Base-by-base conservation (phyloP, 2,329 filamentous ascomycete species). In the Trichoderma atroviride region DNA sequence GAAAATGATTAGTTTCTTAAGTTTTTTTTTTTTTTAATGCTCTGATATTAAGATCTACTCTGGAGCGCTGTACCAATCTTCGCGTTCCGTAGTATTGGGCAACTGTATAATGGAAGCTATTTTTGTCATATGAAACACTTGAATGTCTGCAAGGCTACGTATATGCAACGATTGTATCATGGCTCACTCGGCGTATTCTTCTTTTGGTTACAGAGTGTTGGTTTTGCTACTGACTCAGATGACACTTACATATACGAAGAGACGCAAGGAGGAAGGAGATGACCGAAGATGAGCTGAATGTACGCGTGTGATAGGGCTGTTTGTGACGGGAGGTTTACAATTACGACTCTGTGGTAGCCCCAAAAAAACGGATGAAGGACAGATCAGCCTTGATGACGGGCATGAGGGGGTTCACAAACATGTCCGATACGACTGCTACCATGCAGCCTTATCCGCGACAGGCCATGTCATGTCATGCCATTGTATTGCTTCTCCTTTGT, bases 391-490 rank as follows among this genome's bases (percentile, higher is more conserved):
- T 31, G 24, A 24, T 33, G 22, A 31, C 27, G n/a, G 33, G 22
- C 29, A 66, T 35, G 37, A 40, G 53, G 52, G 33, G 52, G 33
- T 19, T 37, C 19, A 56, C 52, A 57, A 57, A 14, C 37, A 58
- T 47, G 29, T 24, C 27, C n/a, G 53, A 22, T 14, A 33, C 27
- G 22, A 57, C 53, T 43, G 19, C 37, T 29, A 53, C 9, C 35
- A 64, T 58, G 37, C 63, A 58, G 63, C 63, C 63, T 67, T 52
- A 43, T 67, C 14, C 40, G 29, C n/a, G 1, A n/a, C 40, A 58
- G 29, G 63, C 29, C 50, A 31, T 47, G 52, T 22, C 53, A 56
- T 19, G 27, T 43, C 4, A 43, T 35, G 33, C 33, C 33, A 35
- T 14, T 35, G 33, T 35, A 35, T 16, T 40, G 53, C 33, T 27